These are phyloP conservation scores for Hyphopichia buzzinii DNA, from an alignment of 1,139 yeast genomes.

Conservation along the genomic window DNA sequence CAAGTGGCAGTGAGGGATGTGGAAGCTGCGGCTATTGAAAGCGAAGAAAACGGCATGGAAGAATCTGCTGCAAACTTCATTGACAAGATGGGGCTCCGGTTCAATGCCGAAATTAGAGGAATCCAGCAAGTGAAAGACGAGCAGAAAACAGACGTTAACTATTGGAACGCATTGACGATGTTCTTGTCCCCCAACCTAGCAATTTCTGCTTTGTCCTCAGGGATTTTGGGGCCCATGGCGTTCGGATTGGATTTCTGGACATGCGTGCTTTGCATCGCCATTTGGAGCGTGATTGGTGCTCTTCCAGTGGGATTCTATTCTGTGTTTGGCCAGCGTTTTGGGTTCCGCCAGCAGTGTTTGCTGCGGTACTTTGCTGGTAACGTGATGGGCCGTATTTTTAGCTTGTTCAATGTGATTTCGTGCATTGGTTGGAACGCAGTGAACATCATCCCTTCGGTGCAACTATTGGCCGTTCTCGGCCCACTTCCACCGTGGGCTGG, in stretches of 20 bases:
- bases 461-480: conserved; percentile 23
- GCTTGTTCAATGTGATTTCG: conserved; percentile 50
- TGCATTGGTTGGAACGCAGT: conserved; percentile 97
- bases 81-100: conserved; percentile 27
- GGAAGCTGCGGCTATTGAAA: too few relatives aligned
- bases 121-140: conserved; percentile 46
- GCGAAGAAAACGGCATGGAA: too few relatives aligned
- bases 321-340: conserved; percentile 30
- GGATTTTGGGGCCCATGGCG: conserved; percentile 29
- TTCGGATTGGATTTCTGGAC: conserved; percentile 33
- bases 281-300: conserved; percentile 26
- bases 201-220: conserved; percentile 27
- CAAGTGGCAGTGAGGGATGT: too few relatives aligned
- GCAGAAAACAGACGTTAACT: conserved; percentile 29
- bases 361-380: conserved; percentile 32
- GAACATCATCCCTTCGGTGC: conserved; percentile 62
- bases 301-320: conserved; percentile 31
- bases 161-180: conserved; percentile 24
- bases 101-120: conserved; percentile 48
- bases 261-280: conserved; percentile 25
- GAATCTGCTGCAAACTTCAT: conserved; percentile 19
- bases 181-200: conserved; percentile 32
- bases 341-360: conserved; percentile 33
- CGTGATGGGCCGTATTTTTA: conserved; percentile 29
- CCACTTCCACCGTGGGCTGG: conserved; percentile 34